Conservation (phyloP, 2,329 filamentous ascomycete genomes). For the Trichoderma asperellum region DNA sequence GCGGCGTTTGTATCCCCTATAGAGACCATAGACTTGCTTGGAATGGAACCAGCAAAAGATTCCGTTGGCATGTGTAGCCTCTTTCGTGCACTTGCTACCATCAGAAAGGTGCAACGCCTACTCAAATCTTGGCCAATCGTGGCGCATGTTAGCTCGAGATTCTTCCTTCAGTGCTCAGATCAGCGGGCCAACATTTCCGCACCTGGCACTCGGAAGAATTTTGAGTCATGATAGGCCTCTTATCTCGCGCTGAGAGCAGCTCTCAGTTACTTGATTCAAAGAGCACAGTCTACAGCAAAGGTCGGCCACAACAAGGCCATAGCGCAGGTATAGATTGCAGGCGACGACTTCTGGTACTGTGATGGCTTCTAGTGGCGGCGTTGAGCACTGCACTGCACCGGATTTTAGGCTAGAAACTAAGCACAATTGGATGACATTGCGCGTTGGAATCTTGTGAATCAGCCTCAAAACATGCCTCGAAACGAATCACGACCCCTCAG, state of each 20-base stretch:
- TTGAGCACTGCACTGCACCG: neutral
- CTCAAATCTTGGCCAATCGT: neutral
- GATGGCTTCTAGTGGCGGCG: neutral
- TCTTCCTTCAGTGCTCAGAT: neutral
- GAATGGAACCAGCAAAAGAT: conserved; percentile 22
- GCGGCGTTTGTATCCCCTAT: conserved; percentile 22
- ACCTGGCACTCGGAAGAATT: conserved; percentile 4
- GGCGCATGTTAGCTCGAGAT: neutral
- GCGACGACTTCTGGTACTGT: neutral
- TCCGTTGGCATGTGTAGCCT: conserved; percentile 20
- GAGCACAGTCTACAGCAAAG: neutral
- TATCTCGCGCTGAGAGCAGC: too few relatives aligned
- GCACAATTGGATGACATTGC: neutral
- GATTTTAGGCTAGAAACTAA: neutral
- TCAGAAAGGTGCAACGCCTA: conserved; percentile 16
- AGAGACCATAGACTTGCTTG: conserved; percentile 18
- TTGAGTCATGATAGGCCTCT: conserved; percentile 4
- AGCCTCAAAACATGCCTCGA: neutral
- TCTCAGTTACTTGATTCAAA: neutral
- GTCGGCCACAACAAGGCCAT: neutral
- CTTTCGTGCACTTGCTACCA: conserved; percentile 3
- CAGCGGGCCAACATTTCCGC: neutral
- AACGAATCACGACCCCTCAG: neutral
- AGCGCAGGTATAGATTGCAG: neutral
- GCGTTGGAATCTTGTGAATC: neutral